Base-by-base conservation (phyloP, 306 rosid genomes). In the Sechiopsis laciniata region DNA sequence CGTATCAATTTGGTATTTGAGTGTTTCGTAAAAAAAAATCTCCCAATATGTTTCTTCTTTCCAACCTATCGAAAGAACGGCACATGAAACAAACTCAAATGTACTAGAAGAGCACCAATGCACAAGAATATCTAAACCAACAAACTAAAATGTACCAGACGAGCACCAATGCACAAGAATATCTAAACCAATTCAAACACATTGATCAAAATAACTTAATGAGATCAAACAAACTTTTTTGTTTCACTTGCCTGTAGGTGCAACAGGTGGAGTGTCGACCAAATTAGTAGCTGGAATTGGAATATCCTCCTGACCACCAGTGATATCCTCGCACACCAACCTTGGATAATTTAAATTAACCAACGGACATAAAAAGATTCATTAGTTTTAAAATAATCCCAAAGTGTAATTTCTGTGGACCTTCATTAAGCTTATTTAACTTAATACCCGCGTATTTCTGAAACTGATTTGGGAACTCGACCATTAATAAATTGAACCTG, bases 221-320 rank as follows among this genome's bases (percentile, higher is more conserved):
- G 20, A 24, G 45, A 24, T 15, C 35, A 45, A 66, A 66, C 45
- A 14, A 56, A 32, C 56, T 57, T 71, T 55, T 11, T 4, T 32
- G 77, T 72, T 46, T 48, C 65, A 88, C 91, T 84, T 86, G 85
- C 99, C 99, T 84, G 85, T 80, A 16, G 99, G 99, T 42, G 89
- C 86, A 77, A 91, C 87, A 72, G 97, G 88, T 58, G 92, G 90
- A 19, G 88, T 91, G 76, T 91, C 99, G 45, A 94, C 95, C 88
- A 94, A 77, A 82, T 94, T 94, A 14, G 99, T 94, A 53, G 92
- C 97, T 20, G 96, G 97, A 78, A 94, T 88, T 6, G 99, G 96
- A 37, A 80, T 55, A 75, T 79, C 76, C 83, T 94, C 99, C 75
- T 83, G 84, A 59, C 99, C 95, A 22, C 80, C 88, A 48, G 91